phyloP scores from a whole-genome alignment of 23 red algal genomes.

The Agarophyton chilense region DNA sequence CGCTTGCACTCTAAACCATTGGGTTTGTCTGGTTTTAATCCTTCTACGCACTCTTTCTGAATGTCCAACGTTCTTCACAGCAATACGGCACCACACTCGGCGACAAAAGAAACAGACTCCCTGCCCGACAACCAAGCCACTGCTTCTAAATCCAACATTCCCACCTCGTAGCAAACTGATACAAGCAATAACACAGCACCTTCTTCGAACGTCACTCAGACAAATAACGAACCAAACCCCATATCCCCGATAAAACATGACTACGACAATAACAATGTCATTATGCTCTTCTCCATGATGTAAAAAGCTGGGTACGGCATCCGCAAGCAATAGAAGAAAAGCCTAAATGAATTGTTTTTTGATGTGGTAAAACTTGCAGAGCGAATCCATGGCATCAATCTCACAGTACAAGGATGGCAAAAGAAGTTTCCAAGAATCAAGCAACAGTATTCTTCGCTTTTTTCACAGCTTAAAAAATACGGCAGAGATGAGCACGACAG shows the following conservation, averaged over 20 bases:
- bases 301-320: constrained; percentile 9
- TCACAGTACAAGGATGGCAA: constrained; percentile 14
- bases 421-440: constrained; percentile 33
- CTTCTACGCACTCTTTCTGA: no score
- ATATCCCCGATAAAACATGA: no score
- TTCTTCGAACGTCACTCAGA: neutral
- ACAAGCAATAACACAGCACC: no score
- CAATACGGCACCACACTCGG: no score
- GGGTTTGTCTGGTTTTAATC: no score
- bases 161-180: no score
- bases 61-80: no score
- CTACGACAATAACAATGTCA: constrained; percentile 22
- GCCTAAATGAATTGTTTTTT: neutral
- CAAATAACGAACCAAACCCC: no score
- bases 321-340: neutral
- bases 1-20: no score
- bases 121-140: no score
- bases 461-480: neutral
- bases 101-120: no score
- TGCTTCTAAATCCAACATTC: no score
- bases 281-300: constrained; percentile 2
- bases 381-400: neutral
- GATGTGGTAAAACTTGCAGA: neutral
- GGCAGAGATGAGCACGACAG: neutral
- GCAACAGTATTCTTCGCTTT: neutral